phyloP scores from a whole-genome alignment of 768 basidiomycete genomes.

The Xerocomus brunneocitrinus region DNA sequence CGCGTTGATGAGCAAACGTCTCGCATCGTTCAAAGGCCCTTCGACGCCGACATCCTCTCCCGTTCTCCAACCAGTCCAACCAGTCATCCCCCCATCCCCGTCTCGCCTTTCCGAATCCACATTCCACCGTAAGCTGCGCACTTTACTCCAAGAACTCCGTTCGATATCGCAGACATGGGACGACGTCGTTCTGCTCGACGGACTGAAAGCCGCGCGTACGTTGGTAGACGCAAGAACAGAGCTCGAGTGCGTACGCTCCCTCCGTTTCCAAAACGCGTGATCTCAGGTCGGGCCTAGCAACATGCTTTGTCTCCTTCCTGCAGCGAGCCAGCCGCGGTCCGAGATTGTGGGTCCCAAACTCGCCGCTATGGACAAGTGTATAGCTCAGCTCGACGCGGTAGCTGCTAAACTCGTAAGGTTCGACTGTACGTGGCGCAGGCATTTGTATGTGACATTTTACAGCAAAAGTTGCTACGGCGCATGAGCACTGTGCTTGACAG shows the following conservation, averaged over 20 bases:
- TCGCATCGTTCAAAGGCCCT: conserved; percentile 76
- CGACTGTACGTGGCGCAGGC: background rate
- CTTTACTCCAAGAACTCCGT: conserved; percentile 63
- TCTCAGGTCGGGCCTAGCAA: conserved; percentile 44
- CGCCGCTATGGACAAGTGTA: conserved; percentile 59
- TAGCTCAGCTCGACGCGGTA: conserved; percentile 55
- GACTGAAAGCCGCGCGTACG: conserved; percentile 66
- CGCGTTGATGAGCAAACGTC: conserved; percentile 44
- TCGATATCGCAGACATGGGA: conserved; percentile 72
- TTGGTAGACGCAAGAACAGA: conserved; percentile 79
- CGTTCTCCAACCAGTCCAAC: conserved; percentile 39
- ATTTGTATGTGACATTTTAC: background rate
- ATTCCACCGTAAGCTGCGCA: conserved; percentile 72
- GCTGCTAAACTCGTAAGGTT: conserved; percentile 60
- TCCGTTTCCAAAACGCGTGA: background rate
- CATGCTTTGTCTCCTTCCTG: conserved; percentile 49
- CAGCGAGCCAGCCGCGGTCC: conserved; percentile 49
- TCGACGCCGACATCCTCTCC: conserved; percentile 73
- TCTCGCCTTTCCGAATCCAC: conserved; percentile 58
- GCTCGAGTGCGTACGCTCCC: conserved; percentile 60
- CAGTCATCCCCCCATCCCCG: conserved; percentile 38
- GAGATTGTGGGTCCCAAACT: conserved; percentile 64
- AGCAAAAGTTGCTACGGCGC: conserved; percentile 70
- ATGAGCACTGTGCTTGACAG: conserved; percentile 62
- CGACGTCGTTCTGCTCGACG: conserved; percentile 74